Evolutionary conservation across 805 yeast genomes (phyloP).

Genomic region (Suhomyces sp.): DNA sequence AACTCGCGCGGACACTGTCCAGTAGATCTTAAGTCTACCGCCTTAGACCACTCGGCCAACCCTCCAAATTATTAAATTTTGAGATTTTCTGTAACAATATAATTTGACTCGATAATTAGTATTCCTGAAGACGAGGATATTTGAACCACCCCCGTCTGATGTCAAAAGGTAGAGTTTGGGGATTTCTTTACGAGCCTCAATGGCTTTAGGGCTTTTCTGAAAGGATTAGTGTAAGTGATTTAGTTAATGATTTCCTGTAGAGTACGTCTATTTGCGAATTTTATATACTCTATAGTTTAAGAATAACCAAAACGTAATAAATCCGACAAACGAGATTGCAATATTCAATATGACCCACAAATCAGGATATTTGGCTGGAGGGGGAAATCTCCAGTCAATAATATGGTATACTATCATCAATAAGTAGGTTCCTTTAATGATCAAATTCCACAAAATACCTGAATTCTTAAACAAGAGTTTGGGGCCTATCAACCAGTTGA

Average conservation of each 20-base stretch:
- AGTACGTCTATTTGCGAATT: constrained; percentile 1
- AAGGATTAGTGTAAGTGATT: too few species aligned
- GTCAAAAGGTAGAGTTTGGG: too few species aligned
- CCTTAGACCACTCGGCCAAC: constrained; percentile 50
- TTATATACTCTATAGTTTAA: constrained; percentile 47
- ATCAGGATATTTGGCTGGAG: constrained; percentile 73
- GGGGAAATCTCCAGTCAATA: constrained; percentile 46
- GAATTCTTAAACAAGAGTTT: constrained; percentile 11
- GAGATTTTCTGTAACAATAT: neutral
- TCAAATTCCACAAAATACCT: constrained; percentile 22
- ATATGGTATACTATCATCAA: constrained; percentile 51
- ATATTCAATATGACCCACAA: constrained; percentile 80
- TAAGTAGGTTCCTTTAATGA: constrained; percentile 30
- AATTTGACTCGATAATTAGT: neutral
- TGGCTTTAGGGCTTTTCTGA: too few species aligned
- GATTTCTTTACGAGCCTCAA: too few species aligned
- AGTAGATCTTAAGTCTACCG: constrained; percentile 47
- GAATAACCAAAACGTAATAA: constrained; percentile 81
- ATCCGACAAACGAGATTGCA: constrained; percentile 70
- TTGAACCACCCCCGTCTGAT: too few species aligned
- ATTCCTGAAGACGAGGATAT: too few species aligned
- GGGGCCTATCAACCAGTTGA: constrained; percentile 74
- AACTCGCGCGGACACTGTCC: constrained; percentile 48
- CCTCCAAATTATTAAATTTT: constrained; percentile 34
- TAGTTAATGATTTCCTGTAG: neutral